Evolutionary conservation across 306 rosid species (phyloP), one percentile per base, ranked within the genome.

Genomic region (Mimosa bimucronata): DNA sequence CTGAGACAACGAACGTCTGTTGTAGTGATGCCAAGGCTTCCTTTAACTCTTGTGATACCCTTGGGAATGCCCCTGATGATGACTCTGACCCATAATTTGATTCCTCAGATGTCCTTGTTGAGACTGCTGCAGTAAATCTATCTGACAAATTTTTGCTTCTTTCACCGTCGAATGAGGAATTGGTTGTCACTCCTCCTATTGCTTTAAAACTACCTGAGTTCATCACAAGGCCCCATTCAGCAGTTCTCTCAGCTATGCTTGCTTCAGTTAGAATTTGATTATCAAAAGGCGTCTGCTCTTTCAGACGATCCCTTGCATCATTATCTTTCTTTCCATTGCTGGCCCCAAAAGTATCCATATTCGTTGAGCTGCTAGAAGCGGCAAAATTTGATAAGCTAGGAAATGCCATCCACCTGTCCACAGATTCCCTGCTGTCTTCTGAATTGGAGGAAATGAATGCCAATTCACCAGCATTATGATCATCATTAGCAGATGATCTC

Each of bases 1-100:
- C 98, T 0, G 98, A 92, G 60, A 95, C 97, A 77, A 95, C 98
- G 84, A 91, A 95, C 2, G 98, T 90, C 81, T 91, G 97, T 57
- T 92, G 98, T 57, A 91, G 86, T 14, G 90, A 80, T 0, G 91
- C 77, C 89, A 95, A 42, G 28, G 99, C 99, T 13, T 83, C 90
- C 86, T 86, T 95, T 86, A 92, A 64, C 71, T 89, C 97, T 62
- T 87, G 91, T 31, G 98, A 90, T 9, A 90, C 92, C 81, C 92
- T 91, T 29, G 95, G 98, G 7, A 88, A 73, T 10, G 73, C 76
- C 46, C 90, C 85, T 18, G 84, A 81, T 13, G 85, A 57, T 53
- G 78, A 64, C 60, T 87, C 95, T 6, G 79, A 66, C 12, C 79
- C 88, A 18, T 1, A 70, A 50, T 74, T 87, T 52, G 97, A 90